Evolutionary conservation across 1,139 yeast genomes (phyloP), one percentile per base, ranked within the genome.

Genomic region (Protomyces lactucae-debilis): DNA sequence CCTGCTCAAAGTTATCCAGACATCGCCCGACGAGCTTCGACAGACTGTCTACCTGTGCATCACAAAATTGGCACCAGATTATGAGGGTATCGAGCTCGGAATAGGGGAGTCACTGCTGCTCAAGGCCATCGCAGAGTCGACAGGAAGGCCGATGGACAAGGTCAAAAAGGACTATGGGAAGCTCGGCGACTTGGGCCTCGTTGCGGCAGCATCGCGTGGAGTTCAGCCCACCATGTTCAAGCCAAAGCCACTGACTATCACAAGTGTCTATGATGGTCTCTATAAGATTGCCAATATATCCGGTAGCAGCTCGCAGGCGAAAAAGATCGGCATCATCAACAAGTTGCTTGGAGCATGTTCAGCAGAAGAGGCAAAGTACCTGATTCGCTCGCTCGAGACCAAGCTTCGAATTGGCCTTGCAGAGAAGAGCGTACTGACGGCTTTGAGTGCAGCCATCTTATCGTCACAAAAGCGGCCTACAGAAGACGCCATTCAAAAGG

Each of bases 141-240:
- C 96, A 21, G 99, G 99, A 0, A 80, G 96, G 66, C 81, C 91
- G 0, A 71, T 84, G 1, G 77, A 84, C 2, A 89, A 86, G 68
- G 82, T 93, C 66, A 90, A 85, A 73, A 78, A 80, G 46, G 95
- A 90, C 66, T 89, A 86, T 72, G 85, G 84, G 65, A 84, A 87
- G 67, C 82, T 82, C 16, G 99, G 99, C 40, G 99, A 93, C 76
- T 80, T 93, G 68, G 99, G 99, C 0, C 77, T 83, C 35, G 95
- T 93, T 65, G 99, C 99, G 0, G 84, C 86, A 69, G 84, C 84
- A 67, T 88, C 97, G 0, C 80, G 97, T 70, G 81, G 86, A 21
- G 88, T 85, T 43, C 99, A 93, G 72, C 87, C 95, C 1, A 85
- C 96, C 1, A 91, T 93, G 97, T 90, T 92, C 75, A 88, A 88